Evolutionary conservation across 257 asterid genomes (phyloP), one percentile per base, ranked within the genome.

Genomic region (Avicennia marina): DNA sequence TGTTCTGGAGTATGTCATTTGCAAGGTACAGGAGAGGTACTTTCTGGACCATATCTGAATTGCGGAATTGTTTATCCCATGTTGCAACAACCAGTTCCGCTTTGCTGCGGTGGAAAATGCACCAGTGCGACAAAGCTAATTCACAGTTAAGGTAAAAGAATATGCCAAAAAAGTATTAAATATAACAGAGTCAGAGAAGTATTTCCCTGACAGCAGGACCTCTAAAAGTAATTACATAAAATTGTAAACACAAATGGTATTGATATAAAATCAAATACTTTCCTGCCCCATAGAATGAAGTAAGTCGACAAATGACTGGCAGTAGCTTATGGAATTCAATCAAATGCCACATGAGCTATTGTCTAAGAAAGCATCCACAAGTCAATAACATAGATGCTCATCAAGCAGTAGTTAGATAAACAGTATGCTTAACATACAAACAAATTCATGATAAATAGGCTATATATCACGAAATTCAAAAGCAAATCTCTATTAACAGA

Each of bases 101-200:
- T 75, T 91, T 88, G 62, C 78, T 72, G 47, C 94, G 96, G 81
- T 91, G 95, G 67, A 88, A 85, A 61, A 91, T 88, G 68, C 98
- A 91, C 98, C 98, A 91, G 67, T 91, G 94, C 31, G 98, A 91
- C 59, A 88, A 57, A 57, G 95, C 98, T 91, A 72, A 58, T 17
- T 36, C 41, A 29, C 51, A 66, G 81, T 80, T 68, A 83, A 78
- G 85, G 78, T 49, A 58, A 72, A 43, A 62, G 33, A 47, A 47
- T 26, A 36, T 20, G 2, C 19, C 26, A 36, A 43, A 29, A 51
- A 21, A 56, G 15, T 33, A 32, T 29, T 39, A 20, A 46, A 11
- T 22, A 5, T 20, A 53, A 34, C 27, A 27, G 34, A 36, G 7
- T 18, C 60, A 39, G 13, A 54, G 25, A 56, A 25, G 24, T n/a